Conservation (phyloP, 768 basidiomycete species). For the Suillus occidentalis region DNA sequence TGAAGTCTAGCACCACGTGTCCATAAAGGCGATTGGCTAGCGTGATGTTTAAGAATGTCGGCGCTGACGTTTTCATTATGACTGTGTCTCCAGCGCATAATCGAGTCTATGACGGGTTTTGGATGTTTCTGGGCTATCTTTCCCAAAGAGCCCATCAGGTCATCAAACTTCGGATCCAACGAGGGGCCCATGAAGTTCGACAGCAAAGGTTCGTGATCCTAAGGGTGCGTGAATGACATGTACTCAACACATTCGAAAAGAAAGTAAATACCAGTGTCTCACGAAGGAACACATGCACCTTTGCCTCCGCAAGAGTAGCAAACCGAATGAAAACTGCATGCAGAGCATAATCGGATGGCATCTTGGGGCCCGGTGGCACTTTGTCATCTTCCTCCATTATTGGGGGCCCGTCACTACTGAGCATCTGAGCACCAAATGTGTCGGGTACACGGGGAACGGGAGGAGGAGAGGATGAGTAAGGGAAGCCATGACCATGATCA, state of each 20-base stretch:
- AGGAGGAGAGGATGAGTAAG: slow-evolving; percentile 58
- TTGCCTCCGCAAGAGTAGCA: slow-evolving; percentile 73
- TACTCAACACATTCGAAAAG: background rate
- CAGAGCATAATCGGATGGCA: slow-evolving; percentile 85
- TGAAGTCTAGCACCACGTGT: slow-evolving; percentile 37
- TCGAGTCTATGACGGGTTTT: slow-evolving; percentile 81
- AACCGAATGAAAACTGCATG: slow-evolving; percentile 89
- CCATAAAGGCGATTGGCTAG: slow-evolving; percentile 36
- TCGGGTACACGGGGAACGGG: slow-evolving; percentile 79
- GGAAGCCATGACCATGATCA: slow-evolving; percentile 53
- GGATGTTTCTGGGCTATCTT: slow-evolving; percentile 84
- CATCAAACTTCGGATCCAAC: slow-evolving; percentile 79
- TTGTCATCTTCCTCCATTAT: slow-evolving; percentile 67
- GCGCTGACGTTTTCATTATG: slow-evolving; percentile 54
- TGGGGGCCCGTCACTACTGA: slow-evolving; percentile 51
- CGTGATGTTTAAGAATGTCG: slow-evolving; percentile 51
- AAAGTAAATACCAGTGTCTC: slow-evolving; percentile 57
- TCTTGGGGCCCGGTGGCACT: slow-evolving; percentile 69
- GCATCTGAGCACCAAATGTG: slow-evolving; percentile 44
- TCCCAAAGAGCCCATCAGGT: slow-evolving; percentile 79
- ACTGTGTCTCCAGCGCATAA: slow-evolving; percentile 82
- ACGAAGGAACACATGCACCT: slow-evolving; percentile 74
- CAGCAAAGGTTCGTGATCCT: slow-evolving; percentile 74
- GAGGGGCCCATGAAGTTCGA: slow-evolving; percentile 67
- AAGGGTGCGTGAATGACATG: background rate